Evolutionary conservation across 2,329 filamentous ascomycete species (phyloP).

Genomic region (Tolypocladium guangdongense): DNA sequence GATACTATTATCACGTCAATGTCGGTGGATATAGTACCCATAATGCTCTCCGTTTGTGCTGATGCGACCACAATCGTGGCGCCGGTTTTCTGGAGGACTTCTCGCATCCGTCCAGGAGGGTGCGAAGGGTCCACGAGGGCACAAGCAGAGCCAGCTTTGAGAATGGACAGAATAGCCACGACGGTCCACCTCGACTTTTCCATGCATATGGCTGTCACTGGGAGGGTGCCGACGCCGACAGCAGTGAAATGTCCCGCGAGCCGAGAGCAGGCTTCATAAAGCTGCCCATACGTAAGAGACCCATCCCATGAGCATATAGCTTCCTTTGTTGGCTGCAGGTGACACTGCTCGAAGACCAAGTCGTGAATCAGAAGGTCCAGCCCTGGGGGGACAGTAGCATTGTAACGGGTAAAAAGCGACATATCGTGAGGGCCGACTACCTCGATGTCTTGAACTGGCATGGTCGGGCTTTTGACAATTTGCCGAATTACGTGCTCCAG

Average conservation of each 20-base stretch:
- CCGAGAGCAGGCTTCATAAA: conserved; percentile 1
- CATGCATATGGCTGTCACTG: conserved; percentile 2
- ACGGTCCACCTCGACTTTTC: conserved; percentile 2
- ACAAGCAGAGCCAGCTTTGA: conserved; percentile 4
- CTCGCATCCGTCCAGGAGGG: not conserved
- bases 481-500: not conserved
- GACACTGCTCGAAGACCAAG: not conserved
- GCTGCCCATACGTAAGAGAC: not conserved
- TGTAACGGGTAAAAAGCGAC: not conserved
- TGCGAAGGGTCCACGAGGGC: conserved; percentile 7
- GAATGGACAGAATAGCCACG: conserved; percentile 4
- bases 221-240: not conserved
- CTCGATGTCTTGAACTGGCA: not conserved
- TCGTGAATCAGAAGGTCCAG: not conserved
- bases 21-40: not conserved
- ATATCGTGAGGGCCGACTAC: not conserved
- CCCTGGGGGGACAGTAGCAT: not conserved
- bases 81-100: not conserved
- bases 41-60: not conserved
- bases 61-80: not conserved
- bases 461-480: not conserved
- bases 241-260: not conserved
- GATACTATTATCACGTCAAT: not conserved
- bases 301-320: conserved; percentile 1
- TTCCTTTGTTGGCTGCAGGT: not conserved